phyloP scores from a whole-genome alignment of 805 yeast species.

The Candida loeiensis region DNA sequence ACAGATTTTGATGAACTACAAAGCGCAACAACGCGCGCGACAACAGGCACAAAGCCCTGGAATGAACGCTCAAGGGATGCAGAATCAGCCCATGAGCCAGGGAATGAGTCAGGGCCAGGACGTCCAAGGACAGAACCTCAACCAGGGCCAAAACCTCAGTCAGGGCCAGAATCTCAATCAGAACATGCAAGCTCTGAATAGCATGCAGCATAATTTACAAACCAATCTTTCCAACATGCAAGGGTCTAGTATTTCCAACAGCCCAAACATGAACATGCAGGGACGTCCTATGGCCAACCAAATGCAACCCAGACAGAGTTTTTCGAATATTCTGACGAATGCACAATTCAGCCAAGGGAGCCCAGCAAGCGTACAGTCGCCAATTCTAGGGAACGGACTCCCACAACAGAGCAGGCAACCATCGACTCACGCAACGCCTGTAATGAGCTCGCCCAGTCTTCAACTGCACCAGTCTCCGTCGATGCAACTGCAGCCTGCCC shows the following conservation, averaged over 20 bases:
- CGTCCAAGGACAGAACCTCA: constrained; percentile 19
- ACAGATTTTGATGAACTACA: constrained; percentile 54
- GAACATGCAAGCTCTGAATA: not conserved
- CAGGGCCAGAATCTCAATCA: constrained; percentile 12
- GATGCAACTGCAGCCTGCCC: constrained; percentile 11
- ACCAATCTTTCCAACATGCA: not conserved
- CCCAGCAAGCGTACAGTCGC: constrained; percentile 7
- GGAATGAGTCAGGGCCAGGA: constrained; percentile 14
- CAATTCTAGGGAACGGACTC: constrained; percentile 9
- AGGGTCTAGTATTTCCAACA: not conserved
- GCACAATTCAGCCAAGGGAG: constrained; percentile 7
- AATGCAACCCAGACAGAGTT: constrained; percentile 5
- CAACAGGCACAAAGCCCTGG: constrained; percentile 6
- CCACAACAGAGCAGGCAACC: constrained; percentile 10
- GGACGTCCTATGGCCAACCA: constrained; percentile 7
- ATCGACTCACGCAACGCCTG: constrained; percentile 12
- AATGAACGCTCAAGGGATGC: not conserved
- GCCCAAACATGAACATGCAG: not conserved
- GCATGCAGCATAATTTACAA: not conserved
- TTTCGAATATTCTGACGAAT: constrained; percentile 2
- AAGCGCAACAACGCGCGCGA: constrained; percentile 38
- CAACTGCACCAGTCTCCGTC: constrained; percentile 11
- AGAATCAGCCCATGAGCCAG: constrained; percentile 18
- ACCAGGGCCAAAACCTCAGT: constrained; percentile 26
- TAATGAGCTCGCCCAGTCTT: constrained; percentile 11